A percentile compares a stretch with the other conserved stretches of the same genome.
Evolutionary conservation across 83 land plant species (phyloP).

Genomic region (Diphasiastrum complanatum): DNA sequence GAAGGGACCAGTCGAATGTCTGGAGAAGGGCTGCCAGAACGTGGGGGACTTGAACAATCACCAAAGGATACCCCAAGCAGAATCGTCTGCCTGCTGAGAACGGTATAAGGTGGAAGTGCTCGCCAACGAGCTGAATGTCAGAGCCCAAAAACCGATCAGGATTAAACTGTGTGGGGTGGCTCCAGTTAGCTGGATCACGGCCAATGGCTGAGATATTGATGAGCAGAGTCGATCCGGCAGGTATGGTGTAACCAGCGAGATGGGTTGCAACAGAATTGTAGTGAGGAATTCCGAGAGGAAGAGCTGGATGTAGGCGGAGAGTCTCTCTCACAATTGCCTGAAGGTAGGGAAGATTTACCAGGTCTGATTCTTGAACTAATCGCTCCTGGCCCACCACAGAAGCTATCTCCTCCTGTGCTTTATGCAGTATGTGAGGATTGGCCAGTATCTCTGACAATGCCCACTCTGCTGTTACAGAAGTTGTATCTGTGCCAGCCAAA

Average conservation of each 20-base stretch:
- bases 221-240: not conserved
- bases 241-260: slow-evolving; percentile 6
- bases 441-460: slow-evolving; percentile 20
- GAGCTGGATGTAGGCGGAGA: slow-evolving; percentile 21
- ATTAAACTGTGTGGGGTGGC: not conserved
- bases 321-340: slow-evolving; percentile 19
- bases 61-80: too few relatives aligned
- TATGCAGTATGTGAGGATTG: slow-evolving; percentile 2
- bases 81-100: too few relatives aligned
- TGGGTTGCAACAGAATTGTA: not conserved
- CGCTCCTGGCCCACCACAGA: slow-evolving; percentile 18
- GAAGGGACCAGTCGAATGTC: not conserved
- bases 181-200: not conserved
- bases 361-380: slow-evolving; percentile 19
- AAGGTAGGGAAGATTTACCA: slow-evolving; percentile 9
- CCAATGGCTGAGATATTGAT: not conserved
- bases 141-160: too few relatives aligned
- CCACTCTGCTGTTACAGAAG: slow-evolving; percentile 15
- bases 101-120: too few relatives aligned
- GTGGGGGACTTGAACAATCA: not conserved
- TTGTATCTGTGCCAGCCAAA: slow-evolving; percentile 18
- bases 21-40: not conserved
- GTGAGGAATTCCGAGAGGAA: slow-evolving; percentile 9
- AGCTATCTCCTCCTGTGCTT: slow-evolving; percentile 21
- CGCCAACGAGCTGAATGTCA: too few relatives aligned